Conservation (phyloP, 1,139 yeast genomes). For the Geotrichum restrictum region DNA sequence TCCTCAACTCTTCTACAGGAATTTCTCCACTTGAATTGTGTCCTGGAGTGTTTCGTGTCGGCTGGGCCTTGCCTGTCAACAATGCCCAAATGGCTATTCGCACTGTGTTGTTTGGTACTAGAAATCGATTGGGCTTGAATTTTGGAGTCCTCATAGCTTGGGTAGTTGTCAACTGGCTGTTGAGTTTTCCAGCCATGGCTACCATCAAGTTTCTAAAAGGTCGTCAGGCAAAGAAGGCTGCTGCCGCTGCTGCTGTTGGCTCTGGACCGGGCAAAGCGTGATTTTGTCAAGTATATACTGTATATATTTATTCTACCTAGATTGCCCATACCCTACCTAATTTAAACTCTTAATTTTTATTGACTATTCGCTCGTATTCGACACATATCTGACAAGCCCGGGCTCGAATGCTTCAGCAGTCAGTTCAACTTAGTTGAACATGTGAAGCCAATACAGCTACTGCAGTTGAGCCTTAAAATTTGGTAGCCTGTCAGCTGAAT, state of each 20-base stretch:
- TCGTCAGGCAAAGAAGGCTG: slow-evolving; percentile 12
- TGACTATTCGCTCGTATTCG: too few species aligned
- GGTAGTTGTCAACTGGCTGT: slow-evolving; percentile 49
- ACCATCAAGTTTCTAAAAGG: slow-evolving; percentile 12
- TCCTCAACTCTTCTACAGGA: slow-evolving; percentile 57
- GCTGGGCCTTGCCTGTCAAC: slow-evolving; percentile 63
- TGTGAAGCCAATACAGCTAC: too few species aligned
- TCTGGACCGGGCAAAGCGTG: neutral
- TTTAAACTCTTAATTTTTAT: too few species aligned
- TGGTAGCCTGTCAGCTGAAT: too few species aligned
- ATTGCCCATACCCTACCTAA: too few species aligned
- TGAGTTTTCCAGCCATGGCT: slow-evolving; percentile 22
- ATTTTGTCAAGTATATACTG: neutral
- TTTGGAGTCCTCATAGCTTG: slow-evolving; percentile 57
- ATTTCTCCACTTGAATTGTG: slow-evolving; percentile 55
- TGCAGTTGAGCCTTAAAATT: too few species aligned
- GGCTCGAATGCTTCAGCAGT: too few species aligned
- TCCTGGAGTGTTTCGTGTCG: slow-evolving; percentile 55
- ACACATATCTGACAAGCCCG: too few species aligned
- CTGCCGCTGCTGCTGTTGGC: slow-evolving; percentile 8
- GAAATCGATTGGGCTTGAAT: slow-evolving; percentile 54
- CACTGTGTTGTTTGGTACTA: slow-evolving; percentile 56
- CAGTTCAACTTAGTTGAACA: too few species aligned
- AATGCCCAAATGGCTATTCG: slow-evolving; percentile 54
- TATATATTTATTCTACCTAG: neutral